Conservation (phyloP, 2,329 filamentous ascomycete genomes). For the Metarhizium robertsii region DNA sequence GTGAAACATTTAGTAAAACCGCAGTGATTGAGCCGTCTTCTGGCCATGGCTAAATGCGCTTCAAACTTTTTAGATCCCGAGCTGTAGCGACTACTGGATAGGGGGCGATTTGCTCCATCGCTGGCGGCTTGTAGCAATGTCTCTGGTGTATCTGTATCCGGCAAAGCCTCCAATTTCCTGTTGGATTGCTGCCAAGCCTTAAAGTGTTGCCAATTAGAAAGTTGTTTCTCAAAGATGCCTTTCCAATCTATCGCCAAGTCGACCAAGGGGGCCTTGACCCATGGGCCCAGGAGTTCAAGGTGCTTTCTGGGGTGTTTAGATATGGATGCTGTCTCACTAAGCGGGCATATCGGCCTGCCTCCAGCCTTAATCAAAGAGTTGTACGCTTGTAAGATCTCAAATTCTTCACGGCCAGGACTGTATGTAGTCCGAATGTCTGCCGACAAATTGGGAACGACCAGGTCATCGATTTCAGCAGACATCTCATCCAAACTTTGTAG, state of each 20-base stretch:
- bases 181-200: conserved; percentile 4
- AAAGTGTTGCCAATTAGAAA: conserved; percentile 5
- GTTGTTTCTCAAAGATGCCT: conserved; percentile 2
- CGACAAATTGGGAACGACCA: too few species aligned
- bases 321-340: conserved; percentile 1
- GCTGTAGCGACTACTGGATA: neutral
- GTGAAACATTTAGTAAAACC: conserved; percentile 3
- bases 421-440: neutral
- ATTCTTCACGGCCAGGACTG: conserved; percentile 5
- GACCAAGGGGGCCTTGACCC: neutral
- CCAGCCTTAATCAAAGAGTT: conserved; percentile 3
- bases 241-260: conserved; percentile 2
- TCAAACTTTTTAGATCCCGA: neutral
- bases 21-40: neutral
- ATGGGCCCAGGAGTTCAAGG: conserved; percentile 1
- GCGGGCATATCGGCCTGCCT: conserved; percentile 1
- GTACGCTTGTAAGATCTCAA: conserved; percentile 4
- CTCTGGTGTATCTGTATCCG: neutral
- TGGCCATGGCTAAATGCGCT: neutral
- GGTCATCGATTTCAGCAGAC: conserved; percentile 4
- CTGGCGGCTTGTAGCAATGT: neutral
- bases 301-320: conserved; percentile 1
- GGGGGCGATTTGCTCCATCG: neutral
- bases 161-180: neutral
- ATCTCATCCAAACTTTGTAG: conserved; percentile 5